phyloP scores from a whole-genome alignment of 2,329 filamentous ascomycete species.

The Dendrostoma leiphaemia region DNA sequence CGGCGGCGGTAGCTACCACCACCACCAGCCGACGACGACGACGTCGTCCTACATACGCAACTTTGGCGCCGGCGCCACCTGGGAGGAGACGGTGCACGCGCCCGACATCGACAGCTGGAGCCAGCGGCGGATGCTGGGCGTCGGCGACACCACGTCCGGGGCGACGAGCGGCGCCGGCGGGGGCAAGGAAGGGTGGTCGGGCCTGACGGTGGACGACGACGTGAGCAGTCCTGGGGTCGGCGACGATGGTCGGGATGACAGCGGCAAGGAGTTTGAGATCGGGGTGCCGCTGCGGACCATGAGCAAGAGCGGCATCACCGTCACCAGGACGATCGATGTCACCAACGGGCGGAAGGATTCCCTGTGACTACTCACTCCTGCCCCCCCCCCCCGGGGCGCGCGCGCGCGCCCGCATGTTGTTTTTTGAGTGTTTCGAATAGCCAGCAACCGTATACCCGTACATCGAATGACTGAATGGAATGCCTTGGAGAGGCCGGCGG shows the following conservation, averaged over 20 bases:
- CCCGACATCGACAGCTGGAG: constrained; percentile 13
- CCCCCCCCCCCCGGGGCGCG: no score
- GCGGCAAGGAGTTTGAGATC: constrained; percentile 2
- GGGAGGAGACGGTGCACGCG: constrained; percentile 2
- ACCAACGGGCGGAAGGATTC: background rate
- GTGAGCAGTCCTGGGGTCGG: background rate
- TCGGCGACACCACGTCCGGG: constrained; percentile 2
- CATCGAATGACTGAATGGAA: no score
- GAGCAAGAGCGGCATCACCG: constrained; percentile 16
- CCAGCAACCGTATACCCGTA: no score
- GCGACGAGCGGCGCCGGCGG: background rate
- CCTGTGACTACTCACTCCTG: no score
- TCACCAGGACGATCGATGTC: constrained; percentile 18
- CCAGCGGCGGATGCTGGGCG: constrained; percentile 13
- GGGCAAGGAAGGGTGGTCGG: no score
- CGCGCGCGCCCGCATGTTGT: no score
- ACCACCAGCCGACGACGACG: no score
- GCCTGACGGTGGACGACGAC: no score
- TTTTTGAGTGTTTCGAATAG: no score
- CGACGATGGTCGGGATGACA: background rate
- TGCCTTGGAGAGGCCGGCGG: no score
- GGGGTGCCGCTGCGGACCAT: constrained; percentile 6
- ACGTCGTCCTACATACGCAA: constrained; percentile 5
- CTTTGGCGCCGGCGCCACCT: constrained; percentile 5
- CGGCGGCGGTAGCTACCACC: background rate